A percentile compares a stretch with the other conserved stretches of the same genome.
These are phyloP conservation scores for Termitomyces bulborhizus DNA, from an alignment of 768 basidiomycete genomes.

Conservation along the genomic window DNA sequence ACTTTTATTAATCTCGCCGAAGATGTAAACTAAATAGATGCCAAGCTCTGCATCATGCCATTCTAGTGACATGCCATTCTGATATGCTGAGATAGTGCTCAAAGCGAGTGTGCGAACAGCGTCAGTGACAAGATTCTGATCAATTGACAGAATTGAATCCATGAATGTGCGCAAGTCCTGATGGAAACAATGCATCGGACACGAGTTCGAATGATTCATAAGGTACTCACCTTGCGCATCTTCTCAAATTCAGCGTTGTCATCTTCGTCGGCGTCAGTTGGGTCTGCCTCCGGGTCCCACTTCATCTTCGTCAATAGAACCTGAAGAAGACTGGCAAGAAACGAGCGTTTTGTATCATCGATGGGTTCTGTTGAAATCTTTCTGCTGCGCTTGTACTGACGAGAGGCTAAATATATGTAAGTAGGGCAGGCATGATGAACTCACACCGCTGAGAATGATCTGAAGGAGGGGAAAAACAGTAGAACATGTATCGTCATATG, in stretches of 20 bases:
- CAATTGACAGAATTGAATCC: constrained; percentile 83
- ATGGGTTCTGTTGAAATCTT: constrained; percentile 56
- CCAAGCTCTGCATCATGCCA: constrained; percentile 96
- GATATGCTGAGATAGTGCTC: constrained; percentile 67
- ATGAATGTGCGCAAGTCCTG: constrained; percentile 83
- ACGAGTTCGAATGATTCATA: neutral
- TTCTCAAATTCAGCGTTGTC: constrained; percentile 77
- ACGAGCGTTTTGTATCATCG: constrained; percentile 63
- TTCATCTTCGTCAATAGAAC: constrained; percentile 85
- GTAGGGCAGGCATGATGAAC: constrained; percentile 21
- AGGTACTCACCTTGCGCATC: constrained; percentile 65
- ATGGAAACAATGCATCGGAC: neutral
- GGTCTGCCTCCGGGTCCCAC: constrained; percentile 79
- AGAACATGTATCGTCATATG: constrained; percentile 83
- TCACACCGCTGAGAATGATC: constrained; percentile 65
- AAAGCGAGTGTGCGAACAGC: constrained; percentile 69
- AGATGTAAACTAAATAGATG: constrained; percentile 89
- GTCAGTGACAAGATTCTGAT: constrained; percentile 77
- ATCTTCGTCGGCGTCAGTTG: constrained; percentile 84
- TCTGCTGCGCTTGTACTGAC: constrained; percentile 73
- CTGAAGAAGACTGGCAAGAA: constrained; percentile 71
- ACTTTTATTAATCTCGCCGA: constrained; percentile 92
- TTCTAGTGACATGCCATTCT: constrained; percentile 55
- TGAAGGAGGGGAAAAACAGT: constrained; percentile 81
- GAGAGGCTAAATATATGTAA: neutral